Base-by-base conservation (phyloP, 2,329 filamentous ascomycete genomes). In the Phialophora macrospora region DNA sequence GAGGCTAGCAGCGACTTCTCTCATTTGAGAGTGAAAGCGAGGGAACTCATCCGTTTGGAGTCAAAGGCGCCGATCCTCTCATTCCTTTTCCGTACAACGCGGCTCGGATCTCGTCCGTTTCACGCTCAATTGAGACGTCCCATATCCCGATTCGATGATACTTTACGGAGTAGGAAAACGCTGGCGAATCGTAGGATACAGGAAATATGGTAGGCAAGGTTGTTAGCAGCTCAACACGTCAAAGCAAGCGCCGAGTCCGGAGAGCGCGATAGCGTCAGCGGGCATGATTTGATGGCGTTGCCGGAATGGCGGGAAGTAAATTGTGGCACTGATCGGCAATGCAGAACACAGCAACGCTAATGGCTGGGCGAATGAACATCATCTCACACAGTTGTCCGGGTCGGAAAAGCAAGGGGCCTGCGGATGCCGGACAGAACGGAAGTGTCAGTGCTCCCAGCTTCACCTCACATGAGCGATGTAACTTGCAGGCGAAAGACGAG, bases 311-410 rank as follows among this genome's bases (percentile, higher is more conserved):
- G 20, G 30, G 55, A 46, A 59, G 30, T 22, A 46, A 44, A 30
- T 48, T 48, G 56, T 59, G 56, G 56, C 56, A 46, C 56, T 49
- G 56, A 59, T 59, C 56, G 56, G 38, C 56, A 59, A 59, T 46
- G 56, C 56, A 59, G 41, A 59, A 49, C 56, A 59, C 56, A 49
- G 20, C 17, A 32, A 30, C 26, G 24, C 41, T 48, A 22, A 59
- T 9, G 41, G 20, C 24, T 44, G n/a, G 56, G 46, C 56, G 56
- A 59, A 59, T 59, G 17, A 48, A 30, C 17, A 41, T 59, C 41
- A n/a, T 26, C 9, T 12, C 17, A 49, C 38, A 5, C 17, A 17
- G 22, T 49, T 26, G 12, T 59, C 14, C 24, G 44, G 20, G 46
- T 49, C 41, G 41, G 17, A 44, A 17, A 44, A 44, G 38, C 38